phyloP scores from a whole-genome alignment of 2,329 filamentous ascomycete genomes.

The Ilyonectria robusta region DNA sequence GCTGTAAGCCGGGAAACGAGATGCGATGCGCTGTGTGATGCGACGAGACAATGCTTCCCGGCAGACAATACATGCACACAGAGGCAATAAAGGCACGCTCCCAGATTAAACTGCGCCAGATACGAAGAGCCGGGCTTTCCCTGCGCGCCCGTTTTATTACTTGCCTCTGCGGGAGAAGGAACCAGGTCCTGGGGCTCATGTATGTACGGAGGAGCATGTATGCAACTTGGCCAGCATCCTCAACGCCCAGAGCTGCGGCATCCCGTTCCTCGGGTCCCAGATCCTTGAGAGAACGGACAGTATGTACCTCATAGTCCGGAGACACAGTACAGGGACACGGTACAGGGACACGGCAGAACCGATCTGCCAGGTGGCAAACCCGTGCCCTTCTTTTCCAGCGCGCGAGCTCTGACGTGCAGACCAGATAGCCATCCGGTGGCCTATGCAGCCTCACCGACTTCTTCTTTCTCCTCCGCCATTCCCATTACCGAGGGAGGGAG shows the following conservation, averaged over 20 bases:
- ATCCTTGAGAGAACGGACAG: conserved; percentile 15
- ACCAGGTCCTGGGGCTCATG: conserved; percentile 29
- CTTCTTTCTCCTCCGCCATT: conserved; percentile 2
- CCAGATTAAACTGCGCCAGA: neutral
- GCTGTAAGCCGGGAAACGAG: conserved; percentile 1
- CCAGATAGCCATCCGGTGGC: neutral
- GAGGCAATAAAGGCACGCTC: neutral
- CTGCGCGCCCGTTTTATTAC: conserved; percentile 23
- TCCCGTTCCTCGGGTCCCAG: conserved; percentile 21
- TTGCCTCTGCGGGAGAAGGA: conserved; percentile 23
- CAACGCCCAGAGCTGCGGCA: conserved; percentile 16
- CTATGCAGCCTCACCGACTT: conserved; percentile 26
- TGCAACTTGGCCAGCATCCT: conserved; percentile 14
- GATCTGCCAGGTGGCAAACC: conserved; percentile 22
- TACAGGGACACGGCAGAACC: conserved; percentile 9
- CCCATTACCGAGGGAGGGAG: conserved; percentile 3
- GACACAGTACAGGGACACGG: conserved; percentile 7
- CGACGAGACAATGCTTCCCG: neutral
- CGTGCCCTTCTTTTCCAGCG: conserved; percentile 7
- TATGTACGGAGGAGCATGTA: conserved; percentile 5
- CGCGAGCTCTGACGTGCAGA: conserved; percentile 27
- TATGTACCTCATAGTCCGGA: conserved; percentile 23
- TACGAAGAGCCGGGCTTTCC: conserved; percentile 19
- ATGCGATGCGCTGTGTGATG: neutral
- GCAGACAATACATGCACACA: neutral